Conservation (phyloP, 2,329 filamentous ascomycete genomes). For the Pseudogymnoascus sp. region DNA sequence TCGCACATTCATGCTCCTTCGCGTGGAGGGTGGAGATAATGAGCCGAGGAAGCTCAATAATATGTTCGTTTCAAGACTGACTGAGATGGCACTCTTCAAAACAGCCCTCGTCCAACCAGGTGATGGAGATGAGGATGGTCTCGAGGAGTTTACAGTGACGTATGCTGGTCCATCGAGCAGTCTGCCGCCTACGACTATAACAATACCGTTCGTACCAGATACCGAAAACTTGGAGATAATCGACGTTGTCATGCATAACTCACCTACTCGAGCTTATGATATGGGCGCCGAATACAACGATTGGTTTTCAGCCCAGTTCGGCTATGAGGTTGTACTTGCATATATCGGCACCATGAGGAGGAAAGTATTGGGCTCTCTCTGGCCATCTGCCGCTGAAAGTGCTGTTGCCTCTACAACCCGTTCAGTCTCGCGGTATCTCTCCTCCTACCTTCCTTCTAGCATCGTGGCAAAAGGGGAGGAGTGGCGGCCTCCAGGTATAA, state of each 20-base stretch:
- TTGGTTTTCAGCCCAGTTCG: constrained; percentile 62
- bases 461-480: background rate
- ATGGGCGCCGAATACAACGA: constrained; percentile 51
- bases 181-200: background rate
- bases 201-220: constrained; percentile 47
- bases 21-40: constrained; percentile 32
- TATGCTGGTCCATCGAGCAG: constrained; percentile 25
- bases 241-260: constrained; percentile 50
- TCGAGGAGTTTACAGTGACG: constrained; percentile 28
- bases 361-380: constrained; percentile 51
- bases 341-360: constrained; percentile 56
- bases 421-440: constrained; percentile 30
- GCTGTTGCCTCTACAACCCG: constrained; percentile 16
- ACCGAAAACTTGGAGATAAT: constrained; percentile 37
- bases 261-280: constrained; percentile 48
- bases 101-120: constrained; percentile 40
- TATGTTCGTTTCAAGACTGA: constrained; percentile 49
- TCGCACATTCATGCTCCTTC: constrained; percentile 61
- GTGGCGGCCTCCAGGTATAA: constrained; percentile 33
- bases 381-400: constrained; percentile 28
- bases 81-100: constrained; percentile 55
- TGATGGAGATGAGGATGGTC: constrained; percentile 21
- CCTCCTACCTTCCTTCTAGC: constrained; percentile 25
- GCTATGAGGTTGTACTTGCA: constrained; percentile 50
- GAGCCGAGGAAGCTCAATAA: constrained; percentile 31